A percentile compares a stretch with the other conserved stretches of the same genome.
Evolutionary conservation across 2,329 filamentous ascomycete species (phyloP).

Genomic region (Aspergillus carbonarius): DNA sequence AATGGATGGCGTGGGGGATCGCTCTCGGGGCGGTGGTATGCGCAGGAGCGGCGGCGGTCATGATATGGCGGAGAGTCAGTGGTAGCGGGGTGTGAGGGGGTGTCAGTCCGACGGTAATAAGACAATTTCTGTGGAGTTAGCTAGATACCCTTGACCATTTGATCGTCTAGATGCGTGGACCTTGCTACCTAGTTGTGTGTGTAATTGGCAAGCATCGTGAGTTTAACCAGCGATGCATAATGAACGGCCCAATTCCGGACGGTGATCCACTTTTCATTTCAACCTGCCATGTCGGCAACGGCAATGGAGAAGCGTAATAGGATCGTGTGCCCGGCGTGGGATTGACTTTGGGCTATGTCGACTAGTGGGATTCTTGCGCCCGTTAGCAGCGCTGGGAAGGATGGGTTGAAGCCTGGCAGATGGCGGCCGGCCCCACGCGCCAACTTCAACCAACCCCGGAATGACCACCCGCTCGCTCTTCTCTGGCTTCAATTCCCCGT

Average conservation of each 20-base stretch:
- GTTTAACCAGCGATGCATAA: not conserved
- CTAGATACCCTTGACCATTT: not conserved
- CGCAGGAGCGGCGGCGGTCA: conserved; percentile 57
- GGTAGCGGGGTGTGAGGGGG: conserved; percentile 33
- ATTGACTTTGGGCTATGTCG: not conserved
- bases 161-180: not conserved
- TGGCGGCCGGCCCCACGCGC: conserved; percentile 3
- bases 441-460: conserved; percentile 2
- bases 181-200: no score
- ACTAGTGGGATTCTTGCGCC: not conserved
- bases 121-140: not conserved
- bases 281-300: not conserved
- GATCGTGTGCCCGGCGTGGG: not conserved
- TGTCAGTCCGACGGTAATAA: not conserved
- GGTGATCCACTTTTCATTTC: not conserved
- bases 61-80: conserved; percentile 58
- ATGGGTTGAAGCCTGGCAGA: not conserved
- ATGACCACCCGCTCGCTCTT: not conserved
- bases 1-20: conserved; percentile 82
- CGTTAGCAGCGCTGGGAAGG: not conserved
- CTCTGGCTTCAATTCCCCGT: not conserved
- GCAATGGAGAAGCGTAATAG: not conserved
- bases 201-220: no score
- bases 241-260: not conserved
- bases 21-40: conserved; percentile 70